Percentiles rank a stretch among this genome's conserved stretches.
These are phyloP conservation scores for Pichia sp. DNA, from an alignment of 1,139 yeast genomes.

Conservation along the genomic window DNA sequence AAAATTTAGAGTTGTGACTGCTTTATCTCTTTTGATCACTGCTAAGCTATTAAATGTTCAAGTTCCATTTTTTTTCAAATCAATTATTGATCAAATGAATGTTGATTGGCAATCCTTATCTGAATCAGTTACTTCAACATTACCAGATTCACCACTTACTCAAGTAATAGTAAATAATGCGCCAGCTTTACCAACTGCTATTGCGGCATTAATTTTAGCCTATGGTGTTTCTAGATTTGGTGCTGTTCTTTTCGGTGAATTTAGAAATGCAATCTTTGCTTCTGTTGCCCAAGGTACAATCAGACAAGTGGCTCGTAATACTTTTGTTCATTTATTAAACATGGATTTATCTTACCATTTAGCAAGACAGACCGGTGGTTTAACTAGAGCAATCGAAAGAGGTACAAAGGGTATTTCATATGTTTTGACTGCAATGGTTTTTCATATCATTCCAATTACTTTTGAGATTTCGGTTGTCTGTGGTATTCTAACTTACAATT, in stretches of 20 bases:
- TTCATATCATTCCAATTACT: constrained; percentile 88
- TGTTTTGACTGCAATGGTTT: constrained; percentile 91
- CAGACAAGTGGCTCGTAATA: constrained; percentile 79
- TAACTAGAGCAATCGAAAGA: constrained; percentile 92
- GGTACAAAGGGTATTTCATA: constrained; percentile 97
- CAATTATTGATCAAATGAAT: constrained; percentile 87
- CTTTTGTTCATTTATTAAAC: constrained; percentile 74
- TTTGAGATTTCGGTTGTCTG: constrained; percentile 91
- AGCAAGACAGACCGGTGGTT: constrained; percentile 89
- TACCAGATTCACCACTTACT: constrained; percentile 11
- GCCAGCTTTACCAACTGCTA: constrained; percentile 45
- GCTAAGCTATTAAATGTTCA: constrained; percentile 87
- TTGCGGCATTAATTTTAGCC: constrained; percentile 73
- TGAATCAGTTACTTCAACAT: constrained; percentile 31
- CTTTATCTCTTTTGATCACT: constrained; percentile 63
- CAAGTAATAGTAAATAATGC: constrained; percentile 11
- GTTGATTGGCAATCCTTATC: constrained; percentile 70
- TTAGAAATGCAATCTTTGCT: constrained; percentile 92
- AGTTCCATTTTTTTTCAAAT: constrained; percentile 91
- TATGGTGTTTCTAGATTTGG: constrained; percentile 95
- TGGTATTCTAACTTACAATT: constrained; percentile 87
- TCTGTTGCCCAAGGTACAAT: constrained; percentile 94
- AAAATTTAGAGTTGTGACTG: constrained; percentile 67
- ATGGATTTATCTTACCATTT: constrained; percentile 88
- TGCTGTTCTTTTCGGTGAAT: constrained; percentile 87